phyloP scores from a whole-genome alignment of 306 rosid species.

The Cucumis cinereus region DNA sequence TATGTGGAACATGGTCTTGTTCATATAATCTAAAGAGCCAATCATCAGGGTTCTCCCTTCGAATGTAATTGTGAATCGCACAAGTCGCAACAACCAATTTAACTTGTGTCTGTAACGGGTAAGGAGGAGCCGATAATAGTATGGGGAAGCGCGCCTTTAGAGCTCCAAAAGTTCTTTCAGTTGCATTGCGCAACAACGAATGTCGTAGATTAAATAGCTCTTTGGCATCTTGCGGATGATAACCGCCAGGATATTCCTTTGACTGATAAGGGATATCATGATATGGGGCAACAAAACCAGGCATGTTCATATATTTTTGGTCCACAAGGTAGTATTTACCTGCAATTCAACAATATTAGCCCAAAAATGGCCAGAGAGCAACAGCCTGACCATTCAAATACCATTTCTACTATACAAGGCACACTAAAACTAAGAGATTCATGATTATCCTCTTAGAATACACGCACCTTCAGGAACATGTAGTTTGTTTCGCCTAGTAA shows the following conservation, averaged over 20 bases:
- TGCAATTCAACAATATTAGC: slow-evolving; percentile 26
- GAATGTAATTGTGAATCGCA: slow-evolving; percentile 72
- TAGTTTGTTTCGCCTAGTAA: slow-evolving; percentile 54
- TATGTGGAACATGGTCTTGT: slow-evolving; percentile 20
- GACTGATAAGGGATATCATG: slow-evolving; percentile 33
- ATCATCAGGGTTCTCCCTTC: slow-evolving; percentile 63
- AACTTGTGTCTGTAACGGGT: slow-evolving; percentile 81
- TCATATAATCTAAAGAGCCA: slow-evolving; percentile 56
- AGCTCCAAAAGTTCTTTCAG: slow-evolving; percentile 44
- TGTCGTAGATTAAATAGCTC: slow-evolving; percentile 78
- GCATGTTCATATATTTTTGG: slow-evolving; percentile 57
- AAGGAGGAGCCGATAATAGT: slow-evolving; percentile 62
- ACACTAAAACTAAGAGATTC: background rate
- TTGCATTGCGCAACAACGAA: slow-evolving; percentile 41
- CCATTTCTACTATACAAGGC: background rate
- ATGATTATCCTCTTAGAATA: background rate
- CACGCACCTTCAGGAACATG: slow-evolving; percentile 70
- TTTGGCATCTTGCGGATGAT: slow-evolving; percentile 56
- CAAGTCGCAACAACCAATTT: slow-evolving; percentile 78
- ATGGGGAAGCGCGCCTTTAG: slow-evolving; percentile 74
- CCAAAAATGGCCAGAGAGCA: slow-evolving; percentile 11
- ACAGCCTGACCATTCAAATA: background rate
- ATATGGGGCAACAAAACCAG: slow-evolving; percentile 77
- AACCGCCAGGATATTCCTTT: slow-evolving; percentile 43
- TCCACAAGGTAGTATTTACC: slow-evolving; percentile 82